These are phyloP conservation scores for Trichomonascus vanleenenianus DNA, from an alignment of 805 yeast species.

Conservation along the genomic window DNA sequence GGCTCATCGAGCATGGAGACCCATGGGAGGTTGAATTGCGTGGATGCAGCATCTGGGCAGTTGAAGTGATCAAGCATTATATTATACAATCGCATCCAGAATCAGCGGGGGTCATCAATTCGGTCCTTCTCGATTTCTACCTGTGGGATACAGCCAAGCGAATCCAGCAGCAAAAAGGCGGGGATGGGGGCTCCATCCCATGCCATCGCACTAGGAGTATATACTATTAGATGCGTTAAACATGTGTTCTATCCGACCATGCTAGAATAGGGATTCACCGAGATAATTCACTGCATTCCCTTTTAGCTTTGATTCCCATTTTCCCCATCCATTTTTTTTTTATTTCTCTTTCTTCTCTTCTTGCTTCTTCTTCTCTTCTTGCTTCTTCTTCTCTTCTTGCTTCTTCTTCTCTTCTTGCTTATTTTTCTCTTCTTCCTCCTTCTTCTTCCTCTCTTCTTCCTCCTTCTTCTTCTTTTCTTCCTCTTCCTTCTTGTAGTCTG, in stretches of 20 bases:
- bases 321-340: too few relatives aligned
- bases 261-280: too few relatives aligned
- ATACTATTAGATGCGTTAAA: constrained; percentile 21
- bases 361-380: too few relatives aligned
- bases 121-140: constrained; percentile 36
- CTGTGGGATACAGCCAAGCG: constrained; percentile 39
- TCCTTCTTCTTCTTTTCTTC: too few relatives aligned
- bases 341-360: too few relatives aligned
- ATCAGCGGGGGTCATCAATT: constrained; percentile 20
- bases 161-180: constrained; percentile 22
- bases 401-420: too few relatives aligned
- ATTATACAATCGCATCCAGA: constrained; percentile 20
- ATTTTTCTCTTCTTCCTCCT: too few relatives aligned
- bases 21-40: constrained; percentile 34
- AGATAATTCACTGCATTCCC: too few relatives aligned
- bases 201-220: constrained; percentile 35
- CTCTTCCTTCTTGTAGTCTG: too few relatives aligned
- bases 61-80: constrained; percentile 27
- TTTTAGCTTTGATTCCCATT: too few relatives aligned
- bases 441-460: too few relatives aligned
- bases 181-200: constrained; percentile 18
- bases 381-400: too few relatives aligned
- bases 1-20: constrained; percentile 26
- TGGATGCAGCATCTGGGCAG: constrained; percentile 36
- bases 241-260: neutral